Evolutionary conservation across 352 stramenopile genomes (phyloP).

Genomic region (Aphanomyces astaci): DNA sequence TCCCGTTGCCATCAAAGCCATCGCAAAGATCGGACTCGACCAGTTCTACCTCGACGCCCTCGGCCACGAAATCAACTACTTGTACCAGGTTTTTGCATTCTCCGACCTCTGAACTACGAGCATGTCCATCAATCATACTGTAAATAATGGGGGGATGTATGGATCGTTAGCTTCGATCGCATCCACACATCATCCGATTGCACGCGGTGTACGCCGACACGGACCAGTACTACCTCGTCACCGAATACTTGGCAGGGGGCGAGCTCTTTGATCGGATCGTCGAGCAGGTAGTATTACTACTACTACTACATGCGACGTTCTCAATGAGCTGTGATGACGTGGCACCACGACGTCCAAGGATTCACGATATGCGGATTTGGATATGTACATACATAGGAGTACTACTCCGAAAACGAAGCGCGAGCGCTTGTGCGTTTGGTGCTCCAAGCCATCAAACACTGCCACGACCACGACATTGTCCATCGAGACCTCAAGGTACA

Average conservation of each 20-base stretch:
- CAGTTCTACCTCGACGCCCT: slow-evolving; percentile 74
- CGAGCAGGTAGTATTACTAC: slow-evolving; percentile 62
- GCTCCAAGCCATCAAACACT: slow-evolving; percentile 74
- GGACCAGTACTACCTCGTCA: slow-evolving; percentile 86
- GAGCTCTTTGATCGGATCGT: slow-evolving; percentile 88
- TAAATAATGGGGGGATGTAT: too few species aligned
- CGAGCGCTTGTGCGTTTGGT: slow-evolving; percentile 72
- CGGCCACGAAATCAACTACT: slow-evolving; percentile 63
- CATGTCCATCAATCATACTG: too few species aligned
- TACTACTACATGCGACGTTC: too few species aligned
- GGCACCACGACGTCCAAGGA: too few species aligned
- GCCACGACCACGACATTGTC: slow-evolving; percentile 78
- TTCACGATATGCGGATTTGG: neutral
- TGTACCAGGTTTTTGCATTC: slow-evolving; percentile 59
- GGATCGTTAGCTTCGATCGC: slow-evolving; percentile 78
- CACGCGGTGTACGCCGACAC: slow-evolving; percentile 86
- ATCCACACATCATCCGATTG: slow-evolving; percentile 86
- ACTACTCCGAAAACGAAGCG: slow-evolving; percentile 80
- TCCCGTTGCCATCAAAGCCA: slow-evolving; percentile 86
- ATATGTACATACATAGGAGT: slow-evolving; percentile 28
- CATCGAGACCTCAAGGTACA: slow-evolving; percentile 74
- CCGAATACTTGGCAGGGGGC: slow-evolving; percentile 75
- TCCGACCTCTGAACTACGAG: too few species aligned
- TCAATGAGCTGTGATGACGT: too few species aligned
- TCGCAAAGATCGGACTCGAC: slow-evolving; percentile 69